A percentile compares a stretch with the other conserved stretches of the same genome.
These are phyloP conservation scores for Thalassiosira hispida DNA, from an alignment of 352 stramenopile genomes.

Conservation along the genomic window DNA sequence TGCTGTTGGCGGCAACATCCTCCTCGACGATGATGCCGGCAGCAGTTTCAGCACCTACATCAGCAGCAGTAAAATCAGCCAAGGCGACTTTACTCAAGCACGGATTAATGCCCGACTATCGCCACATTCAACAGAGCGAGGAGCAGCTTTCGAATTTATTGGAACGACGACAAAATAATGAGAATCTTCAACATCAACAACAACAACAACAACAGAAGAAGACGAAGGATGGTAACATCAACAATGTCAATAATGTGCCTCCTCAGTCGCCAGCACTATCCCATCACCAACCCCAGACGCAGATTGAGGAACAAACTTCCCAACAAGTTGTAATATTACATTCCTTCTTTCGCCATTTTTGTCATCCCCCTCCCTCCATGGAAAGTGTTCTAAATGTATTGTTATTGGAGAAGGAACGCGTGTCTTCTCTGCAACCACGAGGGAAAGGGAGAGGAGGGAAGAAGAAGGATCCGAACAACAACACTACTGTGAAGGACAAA, in stretches of 20 bases:
- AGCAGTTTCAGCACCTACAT: background rate
- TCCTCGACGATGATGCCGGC: no score
- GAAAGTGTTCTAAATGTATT: slow-evolving; percentile 48
- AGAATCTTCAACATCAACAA: background rate
- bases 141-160: background rate
- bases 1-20: no score
- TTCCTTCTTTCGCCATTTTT: slow-evolving; percentile 71
- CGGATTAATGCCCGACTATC: slow-evolving; percentile 18
- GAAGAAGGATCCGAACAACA: background rate
- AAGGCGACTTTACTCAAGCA: slow-evolving; percentile 5
- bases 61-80: slow-evolving; percentile 1
- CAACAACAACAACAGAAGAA: background rate
- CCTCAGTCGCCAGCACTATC: background rate
- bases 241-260: background rate
- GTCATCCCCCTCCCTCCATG: slow-evolving; percentile 48
- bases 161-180: background rate
- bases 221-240: no score
- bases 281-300: background rate
- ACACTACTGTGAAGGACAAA: background rate
- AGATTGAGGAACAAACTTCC: background rate
- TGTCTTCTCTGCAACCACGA: background rate
- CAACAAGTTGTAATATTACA: slow-evolving; percentile 56
- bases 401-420: slow-evolving; percentile 38
- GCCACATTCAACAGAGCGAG: slow-evolving; percentile 1
- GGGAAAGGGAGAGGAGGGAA: background rate